Evolutionary conservation across 75 land plant species (phyloP), one percentile per base, ranked within the genome.

Genomic region (Isoetes taiwanensis): DNA sequence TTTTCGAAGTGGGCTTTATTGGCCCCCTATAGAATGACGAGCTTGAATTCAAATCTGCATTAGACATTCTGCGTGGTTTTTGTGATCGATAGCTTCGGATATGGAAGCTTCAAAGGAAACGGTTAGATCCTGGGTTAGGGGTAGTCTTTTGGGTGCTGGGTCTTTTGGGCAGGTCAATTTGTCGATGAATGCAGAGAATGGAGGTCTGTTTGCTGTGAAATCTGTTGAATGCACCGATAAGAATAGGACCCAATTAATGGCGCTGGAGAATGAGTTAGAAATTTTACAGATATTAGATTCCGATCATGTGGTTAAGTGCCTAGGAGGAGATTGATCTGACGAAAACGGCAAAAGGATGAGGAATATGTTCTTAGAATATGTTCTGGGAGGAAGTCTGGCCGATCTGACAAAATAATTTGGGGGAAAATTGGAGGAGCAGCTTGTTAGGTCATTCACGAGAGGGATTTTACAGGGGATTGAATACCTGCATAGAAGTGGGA

Each of bases 121-220:
- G n/a, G n/a, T n/a, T n/a, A n/a, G n/a, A n/a, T n/a, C n/a, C n/a
- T 85, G 90, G 90, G 46, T 68, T 0, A 41, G 79, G 29, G 85
- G 85, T 14, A 38, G 52, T 24, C 32, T 65, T 61, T 48, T 81
- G 30, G 90, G 90, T 5, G 63, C 64, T 0, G 90, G 90, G 4
- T 70, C 85, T 41, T 81, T 78, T 38, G 90, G 77, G 10, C 56
- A 56, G 2, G 90, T 85, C 28, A 73, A 42, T 58, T 33, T 85
- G 28, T 84, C 81, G 10, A 19, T 72, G 2, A 30, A 58, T 43
- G 57, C 34, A 16, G 61, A 61, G 14, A 42, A 41, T 25, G 74
- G 76, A 32, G 58, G 24, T 10, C 25, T 76, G 30, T 81, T 81
- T 34, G 90, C 85, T 8, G 90, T 79, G 34, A 85, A 85, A 43